Base-by-base conservation (phyloP, 139 green algal species). In the Coccomyxa sp. region DNA sequence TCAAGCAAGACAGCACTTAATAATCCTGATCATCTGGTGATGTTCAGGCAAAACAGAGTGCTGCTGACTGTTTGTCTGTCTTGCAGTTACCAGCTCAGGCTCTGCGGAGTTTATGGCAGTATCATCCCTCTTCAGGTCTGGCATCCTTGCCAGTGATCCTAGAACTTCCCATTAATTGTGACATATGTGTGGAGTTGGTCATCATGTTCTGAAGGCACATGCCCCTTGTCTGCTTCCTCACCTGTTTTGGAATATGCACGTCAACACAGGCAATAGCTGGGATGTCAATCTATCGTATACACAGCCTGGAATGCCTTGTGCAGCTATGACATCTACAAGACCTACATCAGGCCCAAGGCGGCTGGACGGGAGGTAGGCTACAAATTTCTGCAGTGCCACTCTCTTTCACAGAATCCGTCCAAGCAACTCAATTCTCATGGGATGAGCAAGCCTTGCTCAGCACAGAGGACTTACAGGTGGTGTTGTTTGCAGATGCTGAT, bases 51-150 rank as follows among this genome's bases (percentile, higher is more conserved):
- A n/a, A n/a, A n/a, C n/a, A n/a, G n/a, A n/a, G n/a, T n/a, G n/a
- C n/a, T n/a, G n/a, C n/a, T n/a, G n/a, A n/a, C n/a, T n/a, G n/a
- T n/a, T n/a, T n/a, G n/a, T 97, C 6, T 95, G 96, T 83, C 93
- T 91, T 87, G 92, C 94, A 68, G 92, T 98, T 37, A 96, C 91
- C 24, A 90, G 91, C 55, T 91, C 94, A 33, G 94, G 89, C 36
- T 94, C 86, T 68, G 89, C 94, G 10, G 94, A 98, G 91, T 89
- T 97, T 73, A 95, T 98, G 74, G 94, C 94, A 12, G 94, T 98
- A 0, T 90, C 89, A 22, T 94, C 91, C 36, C 89, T 98, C 29
- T 81, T 97, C 50, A 80, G 91, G 6, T 98, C 98, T 71, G 94
- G 90, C 36, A 77, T 94, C 29, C 91, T 92, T 81, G 68, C 78